Base-by-base conservation (phyloP, 2,329 filamentous ascomycete genomes). In the Fusarium xyrophilum region DNA sequence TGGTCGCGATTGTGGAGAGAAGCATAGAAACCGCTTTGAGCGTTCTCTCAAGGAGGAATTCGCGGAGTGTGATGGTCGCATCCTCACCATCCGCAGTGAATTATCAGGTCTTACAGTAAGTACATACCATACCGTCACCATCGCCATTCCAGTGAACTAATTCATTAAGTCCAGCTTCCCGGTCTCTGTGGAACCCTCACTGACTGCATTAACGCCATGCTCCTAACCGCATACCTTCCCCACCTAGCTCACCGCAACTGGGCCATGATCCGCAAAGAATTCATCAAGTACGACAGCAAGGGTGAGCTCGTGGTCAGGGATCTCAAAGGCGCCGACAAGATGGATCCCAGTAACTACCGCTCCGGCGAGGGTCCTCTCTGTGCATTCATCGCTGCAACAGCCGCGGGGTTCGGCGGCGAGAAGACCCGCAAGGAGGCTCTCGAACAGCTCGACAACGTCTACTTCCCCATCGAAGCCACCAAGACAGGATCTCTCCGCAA, bases 401-500 rank as follows among this genome's bases (percentile, higher is more conserved):
- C 50, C 6, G 36, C 50, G 1, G 50, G 42, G 14, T 53, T 53
- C 8, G 36, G 50, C 7, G 50, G 42, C 7, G 36, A 53, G 6
- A 53, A 53, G 8, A 11, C 42, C 21, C 36, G 50, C 27, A 21
- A 32, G 7, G 27, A 42, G 3, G 50, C 50, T 0, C 36, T 53
- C 7, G 50, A 40, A 1, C 48, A 52, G n/a, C 48, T 30, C 4
- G 27, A 32, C 11, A 53, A 30, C 11, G 12, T 42, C 15, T 53
- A 25, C 15, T 53, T 53, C n/a, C 50, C 27, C 2, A 17, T 32
- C 12, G 28, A 53, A 23, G 48, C 35, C n/a, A 52, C 35, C 19
- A 52, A 32, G 27, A 52, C 48, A 30, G 48, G 25, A 13, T 52
- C 48, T 7, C 48, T 52, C 10, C 35, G 48, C 7, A 40, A 52